A percentile compares a stretch with the other conserved stretches of the same genome.
phyloP scores from a whole-genome alignment of 106 monocot species.

The Apostasia ramifera region DNA sequence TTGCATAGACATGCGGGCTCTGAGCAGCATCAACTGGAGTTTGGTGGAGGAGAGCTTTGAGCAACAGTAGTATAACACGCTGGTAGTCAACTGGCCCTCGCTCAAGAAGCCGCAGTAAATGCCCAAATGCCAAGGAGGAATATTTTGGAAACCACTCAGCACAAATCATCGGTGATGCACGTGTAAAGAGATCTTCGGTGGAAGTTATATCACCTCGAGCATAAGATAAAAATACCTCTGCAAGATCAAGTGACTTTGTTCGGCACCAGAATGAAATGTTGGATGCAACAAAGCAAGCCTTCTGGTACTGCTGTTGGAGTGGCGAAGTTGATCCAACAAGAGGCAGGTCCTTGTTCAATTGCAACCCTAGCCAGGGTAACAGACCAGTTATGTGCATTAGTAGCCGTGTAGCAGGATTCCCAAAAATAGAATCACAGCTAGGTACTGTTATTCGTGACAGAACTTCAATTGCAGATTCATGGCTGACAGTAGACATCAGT shows the following conservation, averaged over 20 bases:
- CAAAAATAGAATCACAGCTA: conserved; percentile 89
- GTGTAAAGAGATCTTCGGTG: conserved; percentile 58
- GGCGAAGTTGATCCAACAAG: conserved; percentile 22
- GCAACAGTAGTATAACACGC: conserved; percentile 76
- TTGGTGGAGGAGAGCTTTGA: conserved; percentile 93
- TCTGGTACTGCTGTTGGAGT: conserved; percentile 58
- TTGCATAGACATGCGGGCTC: conserved; percentile 86
- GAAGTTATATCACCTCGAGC: conserved; percentile 57
- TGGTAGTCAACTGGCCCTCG: conserved; percentile 82
- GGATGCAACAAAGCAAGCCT: conserved; percentile 76
- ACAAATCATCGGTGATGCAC: conserved; percentile 60
- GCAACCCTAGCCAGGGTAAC: conserved; percentile 91
- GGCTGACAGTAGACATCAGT: conserved; percentile 82
- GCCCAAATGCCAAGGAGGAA: conserved; percentile 84
- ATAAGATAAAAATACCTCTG: conserved; percentile 63
- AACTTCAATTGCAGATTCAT: conserved; percentile 78
- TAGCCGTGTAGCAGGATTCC: conserved; percentile 72
- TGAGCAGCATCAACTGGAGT: conserved; percentile 88
- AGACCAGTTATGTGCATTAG: conserved; percentile 91
- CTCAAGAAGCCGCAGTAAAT: conserved; percentile 87
- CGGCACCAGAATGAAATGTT: conserved; percentile 87
- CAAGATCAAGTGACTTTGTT: conserved; percentile 53
- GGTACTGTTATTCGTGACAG: conserved; percentile 76
- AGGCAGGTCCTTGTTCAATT: conserved; percentile 37
- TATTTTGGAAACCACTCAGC: conserved; percentile 93